Conservation (phyloP, 345 rosid genomes). For the Citrus trifoliata region DNA sequence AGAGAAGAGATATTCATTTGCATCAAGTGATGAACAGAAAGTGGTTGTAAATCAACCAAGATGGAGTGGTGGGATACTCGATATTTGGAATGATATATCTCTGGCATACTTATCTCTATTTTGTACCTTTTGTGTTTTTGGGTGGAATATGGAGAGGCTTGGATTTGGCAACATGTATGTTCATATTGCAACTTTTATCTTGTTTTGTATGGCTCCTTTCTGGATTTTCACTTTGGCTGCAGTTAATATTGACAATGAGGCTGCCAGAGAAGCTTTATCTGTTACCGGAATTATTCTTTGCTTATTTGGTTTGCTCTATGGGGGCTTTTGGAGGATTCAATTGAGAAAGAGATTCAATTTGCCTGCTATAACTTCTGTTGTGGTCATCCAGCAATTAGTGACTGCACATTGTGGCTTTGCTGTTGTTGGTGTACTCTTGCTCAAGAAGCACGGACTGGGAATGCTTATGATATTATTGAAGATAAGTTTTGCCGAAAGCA, state of each 20-base stretch:
- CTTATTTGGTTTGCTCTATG: constrained; percentile 76
- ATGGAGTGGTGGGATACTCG: constrained; percentile 90
- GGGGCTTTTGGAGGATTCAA: constrained; percentile 98
- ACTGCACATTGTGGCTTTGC: constrained; percentile 76
- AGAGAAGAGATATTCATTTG: constrained; percentile 74
- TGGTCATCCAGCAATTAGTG: constrained; percentile 48
- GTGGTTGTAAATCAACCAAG: constrained; percentile 45
- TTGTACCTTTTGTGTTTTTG: constrained; percentile 86
- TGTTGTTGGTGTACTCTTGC: constrained; percentile 97
- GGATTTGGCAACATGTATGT: constrained; percentile 98
- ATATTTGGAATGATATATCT: constrained; percentile 86
- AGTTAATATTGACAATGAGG: constrained; percentile 62
- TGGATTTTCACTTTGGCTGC: constrained; percentile 93
- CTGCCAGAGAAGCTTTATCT: constrained; percentile 57
- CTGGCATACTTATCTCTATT: constrained; percentile 78
- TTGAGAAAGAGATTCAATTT: constrained; percentile 80
- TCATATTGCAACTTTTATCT: constrained; percentile 79
- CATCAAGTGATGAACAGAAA: constrained; percentile 35
- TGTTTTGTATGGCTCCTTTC: constrained; percentile 89
- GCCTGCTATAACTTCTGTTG: constrained; percentile 77
- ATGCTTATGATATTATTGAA: constrained; percentile 64
- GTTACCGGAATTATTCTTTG: constrained; percentile 75
- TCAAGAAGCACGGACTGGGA: constrained; percentile 84
- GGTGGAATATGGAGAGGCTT: constrained; percentile 97
- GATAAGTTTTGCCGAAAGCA: constrained; percentile 43